Base-by-base conservation (phyloP, 306 rosid species). In the Lathyrus aphaca region DNA sequence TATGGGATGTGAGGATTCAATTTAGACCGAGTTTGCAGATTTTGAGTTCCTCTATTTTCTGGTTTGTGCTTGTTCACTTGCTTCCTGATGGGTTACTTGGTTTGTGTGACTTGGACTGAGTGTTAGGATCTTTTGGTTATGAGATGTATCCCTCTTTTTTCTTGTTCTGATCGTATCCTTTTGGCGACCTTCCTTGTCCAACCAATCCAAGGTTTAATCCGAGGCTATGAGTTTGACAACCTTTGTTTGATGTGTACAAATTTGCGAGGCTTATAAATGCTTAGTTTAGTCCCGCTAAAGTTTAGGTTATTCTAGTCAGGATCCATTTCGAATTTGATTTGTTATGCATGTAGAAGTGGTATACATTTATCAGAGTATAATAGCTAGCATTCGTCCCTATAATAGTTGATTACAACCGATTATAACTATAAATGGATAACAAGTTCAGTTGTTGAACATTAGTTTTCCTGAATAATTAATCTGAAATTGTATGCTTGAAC, bases 41-140 rank as follows among this genome's bases (percentile, higher is more conserved):
- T 72, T 59, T 61, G 43, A 11, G 50, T 72, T 37, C 51, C 45
- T 42, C 69, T 48, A 49, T 61, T 72, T 62, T 72, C 1, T 38
- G 54, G 27, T 15, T 23, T 15, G 23, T 45, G 40, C 16, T n/a
- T 72, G 76, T 35, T 60, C 45, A 43, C 10, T 6, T 46, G 69
- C 62, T 48, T 25, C 25, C 8, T 72, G 25, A 30, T 45, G 60
- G 59, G 60, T 61, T 32, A 46, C 40, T 16, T 35, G 39, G 76
- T 72, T 39, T 61, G 32, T n/a, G 56, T 49, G 43, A 35, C 61
- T 32, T 23, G 40, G 12, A 21, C 53, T 38, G 17, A 61, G 38
- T 64, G 65, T 42, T 74, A 17, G 18, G n/a, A 40, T 42, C 54
- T 64, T 29, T 43, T 64, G 38, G 57, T 29, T 57, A 19, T 57